Conservation (phyloP, 768 basidiomycete genomes). For the Pleurotus tuoliensis region DNA sequence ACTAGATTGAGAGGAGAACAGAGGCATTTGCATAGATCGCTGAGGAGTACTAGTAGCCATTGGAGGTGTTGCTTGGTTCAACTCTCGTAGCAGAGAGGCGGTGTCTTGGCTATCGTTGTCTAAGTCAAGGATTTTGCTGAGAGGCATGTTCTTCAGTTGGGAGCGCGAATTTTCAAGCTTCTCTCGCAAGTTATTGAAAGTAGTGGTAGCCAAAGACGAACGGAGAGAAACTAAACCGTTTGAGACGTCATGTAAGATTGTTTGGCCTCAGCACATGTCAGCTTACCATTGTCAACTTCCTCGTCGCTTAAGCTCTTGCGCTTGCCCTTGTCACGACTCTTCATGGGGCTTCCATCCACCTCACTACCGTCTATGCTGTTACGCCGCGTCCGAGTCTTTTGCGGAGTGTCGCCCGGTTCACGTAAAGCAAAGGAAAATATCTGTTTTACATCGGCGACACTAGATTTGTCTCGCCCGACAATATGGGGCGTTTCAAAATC, state of each 20-base stretch:
- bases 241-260: too few relatives aligned
- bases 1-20: slow-evolving; percentile 56
- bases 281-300: slow-evolving; percentile 46
- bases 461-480: slow-evolving; percentile 31
- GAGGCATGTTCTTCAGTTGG: slow-evolving; percentile 31
- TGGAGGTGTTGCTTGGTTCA: slow-evolving; percentile 36
- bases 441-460: slow-evolving; percentile 53
- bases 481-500: slow-evolving; percentile 51
- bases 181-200: slow-evolving; percentile 30
- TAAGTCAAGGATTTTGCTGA: slow-evolving; percentile 3
- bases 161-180: slow-evolving; percentile 36
- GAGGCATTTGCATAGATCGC: slow-evolving; percentile 53
- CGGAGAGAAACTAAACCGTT: too few relatives aligned
- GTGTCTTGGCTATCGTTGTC: slow-evolving; percentile 33
- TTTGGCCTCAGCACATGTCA: slow-evolving; percentile 35
- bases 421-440: slow-evolving; percentile 65
- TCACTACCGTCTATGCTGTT: slow-evolving; percentile 62
- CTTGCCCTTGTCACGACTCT: slow-evolving; percentile 42
- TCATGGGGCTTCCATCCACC: slow-evolving; percentile 49
- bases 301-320: slow-evolving; percentile 66
- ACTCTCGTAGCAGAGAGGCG: slow-evolving; percentile 31
- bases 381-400: slow-evolving; percentile 46
- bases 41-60: slow-evolving; percentile 43
- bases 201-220: too few relatives aligned
- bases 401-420: slow-evolving; percentile 62